Conservation (phyloP, 1,284 basidiomycete genomes). For the Tilletia indica region DNA sequence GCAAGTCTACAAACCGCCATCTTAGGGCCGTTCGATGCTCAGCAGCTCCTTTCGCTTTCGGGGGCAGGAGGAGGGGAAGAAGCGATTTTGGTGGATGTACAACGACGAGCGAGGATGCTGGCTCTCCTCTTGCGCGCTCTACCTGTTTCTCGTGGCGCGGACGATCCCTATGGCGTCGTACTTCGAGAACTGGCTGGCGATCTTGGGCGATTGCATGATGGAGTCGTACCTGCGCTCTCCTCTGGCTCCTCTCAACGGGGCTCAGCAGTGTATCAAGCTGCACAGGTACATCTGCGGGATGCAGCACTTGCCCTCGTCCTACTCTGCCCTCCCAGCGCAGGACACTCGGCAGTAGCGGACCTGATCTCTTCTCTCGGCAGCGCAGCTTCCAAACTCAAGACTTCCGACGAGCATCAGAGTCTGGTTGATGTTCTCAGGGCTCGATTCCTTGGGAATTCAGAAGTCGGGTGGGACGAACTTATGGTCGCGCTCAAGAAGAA, state of each 20-base stretch:
- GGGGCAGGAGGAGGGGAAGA: background rate
- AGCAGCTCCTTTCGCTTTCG: background rate
- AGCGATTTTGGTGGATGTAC: background rate
- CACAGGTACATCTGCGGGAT: background rate
- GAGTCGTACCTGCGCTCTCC: background rate
- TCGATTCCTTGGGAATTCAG: background rate
- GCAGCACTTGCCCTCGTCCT: background rate
- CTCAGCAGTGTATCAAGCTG: background rate
- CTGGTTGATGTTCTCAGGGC: background rate
- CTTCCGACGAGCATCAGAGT: background rate
- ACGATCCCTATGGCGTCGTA: background rate
- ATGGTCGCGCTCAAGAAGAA: slow-evolving; percentile 2
- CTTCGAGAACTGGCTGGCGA: background rate
- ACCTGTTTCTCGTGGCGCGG: background rate
- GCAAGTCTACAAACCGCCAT: background rate
- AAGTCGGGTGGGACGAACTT: background rate
- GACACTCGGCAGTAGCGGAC: too few species aligned
- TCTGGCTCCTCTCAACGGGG: too few species aligned
- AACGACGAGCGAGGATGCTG: background rate
- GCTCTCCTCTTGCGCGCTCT: background rate
- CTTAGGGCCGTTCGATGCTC: background rate
- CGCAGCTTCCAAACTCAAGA: background rate
- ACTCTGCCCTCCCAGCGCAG: background rate
- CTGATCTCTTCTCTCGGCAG: too few species aligned
- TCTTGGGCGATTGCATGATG: background rate